A percentile compares a stretch with the other conserved stretches of the same genome.
Conservation (phyloP, 768 basidiomycete species). For the Aureoboletus auriporus region DNA sequence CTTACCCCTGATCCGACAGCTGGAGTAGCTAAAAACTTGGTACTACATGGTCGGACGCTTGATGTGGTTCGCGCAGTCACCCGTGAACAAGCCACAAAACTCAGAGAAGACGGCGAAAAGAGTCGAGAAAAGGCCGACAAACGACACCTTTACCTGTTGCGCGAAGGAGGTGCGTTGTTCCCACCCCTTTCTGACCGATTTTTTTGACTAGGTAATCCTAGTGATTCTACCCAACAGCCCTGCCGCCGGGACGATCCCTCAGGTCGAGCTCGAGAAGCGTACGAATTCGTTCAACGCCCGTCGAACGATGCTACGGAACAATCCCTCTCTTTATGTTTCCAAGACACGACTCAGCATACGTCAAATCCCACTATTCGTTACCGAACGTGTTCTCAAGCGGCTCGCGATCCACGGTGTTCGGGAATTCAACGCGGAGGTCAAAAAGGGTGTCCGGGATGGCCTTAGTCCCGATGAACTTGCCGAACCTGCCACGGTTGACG, state of each 20-base stretch:
- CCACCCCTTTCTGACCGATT: background rate
- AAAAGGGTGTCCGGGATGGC: slow-evolving; percentile 49
- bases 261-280: slow-evolving; percentile 82
- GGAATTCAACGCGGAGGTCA: slow-evolving; percentile 77
- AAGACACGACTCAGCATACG: slow-evolving; percentile 92
- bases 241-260: slow-evolving; percentile 64
- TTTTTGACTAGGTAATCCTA: slow-evolving; percentile 28
- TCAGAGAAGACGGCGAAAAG: slow-evolving; percentile 86
- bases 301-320: slow-evolving; percentile 75
- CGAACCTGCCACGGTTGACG: slow-evolving; percentile 35
- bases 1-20: slow-evolving; percentile 93
- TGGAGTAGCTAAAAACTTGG: slow-evolving; percentile 73
- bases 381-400: slow-evolving; percentile 85
- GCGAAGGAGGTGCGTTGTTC: slow-evolving; percentile 77
- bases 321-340: slow-evolving; percentile 93
- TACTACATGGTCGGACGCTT: slow-evolving; percentile 88
- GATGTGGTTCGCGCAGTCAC: slow-evolving; percentile 91
- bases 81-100: slow-evolving; percentile 78
- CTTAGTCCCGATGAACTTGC: slow-evolving; percentile 72
- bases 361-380: slow-evolving; percentile 86
- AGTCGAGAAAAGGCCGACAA: slow-evolving; percentile 88
- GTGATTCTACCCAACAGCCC: slow-evolving; percentile 90
- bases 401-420: slow-evolving; percentile 79
- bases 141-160: slow-evolving; percentile 90
- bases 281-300: slow-evolving; percentile 84